Conservation (phyloP, 1,139 yeast genomes). For the Debaryomycetaceae sp. region DNA sequence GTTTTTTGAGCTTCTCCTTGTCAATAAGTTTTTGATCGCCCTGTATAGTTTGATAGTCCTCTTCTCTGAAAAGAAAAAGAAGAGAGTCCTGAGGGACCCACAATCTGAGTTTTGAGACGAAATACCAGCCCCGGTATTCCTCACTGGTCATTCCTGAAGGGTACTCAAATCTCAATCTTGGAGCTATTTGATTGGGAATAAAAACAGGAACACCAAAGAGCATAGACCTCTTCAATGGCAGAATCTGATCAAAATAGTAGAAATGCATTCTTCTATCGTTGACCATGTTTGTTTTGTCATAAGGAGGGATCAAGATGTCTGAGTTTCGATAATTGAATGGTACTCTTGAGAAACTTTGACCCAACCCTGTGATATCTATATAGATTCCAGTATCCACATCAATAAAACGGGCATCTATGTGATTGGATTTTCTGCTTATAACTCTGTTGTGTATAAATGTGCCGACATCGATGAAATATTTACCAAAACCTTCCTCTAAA, state of each 20-base stretch:
- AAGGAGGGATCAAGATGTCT: conserved; percentile 7
- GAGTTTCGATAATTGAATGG: conserved; percentile 10
- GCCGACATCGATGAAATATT: conserved; percentile 26
- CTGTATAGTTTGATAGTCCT: conserved; percentile 14
- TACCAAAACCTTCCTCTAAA: conserved; percentile 26
- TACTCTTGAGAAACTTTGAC: conserved; percentile 9
- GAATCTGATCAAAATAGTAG: conserved; percentile 18
- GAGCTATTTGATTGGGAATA: conserved; percentile 22
- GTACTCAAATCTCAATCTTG: conserved; percentile 24
- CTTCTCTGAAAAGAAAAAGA: conserved; percentile 16
- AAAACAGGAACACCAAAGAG: conserved; percentile 28
- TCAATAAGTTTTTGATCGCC: conserved; percentile 8
- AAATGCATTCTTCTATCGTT: conserved; percentile 23
- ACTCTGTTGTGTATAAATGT: conserved; percentile 21
- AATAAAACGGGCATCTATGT: conserved; percentile 32
- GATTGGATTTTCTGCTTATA: conserved; percentile 19
- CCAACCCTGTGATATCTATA: conserved; percentile 28
- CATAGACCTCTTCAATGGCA: conserved; percentile 20
- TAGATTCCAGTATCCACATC: conserved; percentile 33
- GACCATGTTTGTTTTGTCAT: conserved; percentile 12
- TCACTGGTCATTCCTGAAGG: conserved; percentile 20
- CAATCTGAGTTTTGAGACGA: conserved; percentile 22
- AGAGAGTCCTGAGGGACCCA: conserved; percentile 25
- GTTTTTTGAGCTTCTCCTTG: conserved; percentile 8
- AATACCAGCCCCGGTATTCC: conserved; percentile 25